phyloP scores from a whole-genome alignment of 1,284 basidiomycete genomes.

The Ceratobasidium sp. region DNA sequence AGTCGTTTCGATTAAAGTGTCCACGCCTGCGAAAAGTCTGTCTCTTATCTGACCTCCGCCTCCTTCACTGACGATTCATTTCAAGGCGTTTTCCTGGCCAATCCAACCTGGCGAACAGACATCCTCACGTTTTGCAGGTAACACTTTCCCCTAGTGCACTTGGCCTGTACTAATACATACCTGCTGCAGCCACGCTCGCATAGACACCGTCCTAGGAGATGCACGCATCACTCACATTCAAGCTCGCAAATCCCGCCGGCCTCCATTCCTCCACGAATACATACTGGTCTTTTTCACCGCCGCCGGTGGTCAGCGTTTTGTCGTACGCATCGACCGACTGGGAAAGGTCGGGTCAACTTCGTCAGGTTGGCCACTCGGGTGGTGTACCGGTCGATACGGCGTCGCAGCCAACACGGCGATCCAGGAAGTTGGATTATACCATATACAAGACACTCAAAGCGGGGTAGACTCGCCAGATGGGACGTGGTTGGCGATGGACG shows the following conservation, averaged over 20 bases:
- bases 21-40: too few relatives aligned
- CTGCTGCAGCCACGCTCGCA: not conserved
- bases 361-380: not conserved
- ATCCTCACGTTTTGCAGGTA: conserved; percentile 31
- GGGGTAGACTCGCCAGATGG: conserved; percentile 13
- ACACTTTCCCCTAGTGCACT: not conserved
- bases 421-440: conserved; percentile 14
- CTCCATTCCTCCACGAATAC: conserved; percentile 27
- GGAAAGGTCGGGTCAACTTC: conserved; percentile 9
- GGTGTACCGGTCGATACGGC: not conserved
- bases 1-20: too few relatives aligned
- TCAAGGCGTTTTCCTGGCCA: conserved; percentile 1
- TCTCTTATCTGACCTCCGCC: too few relatives aligned
- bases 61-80: too few relatives aligned
- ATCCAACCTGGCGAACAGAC: conserved; percentile 7
- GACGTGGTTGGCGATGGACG: conserved; percentile 8
- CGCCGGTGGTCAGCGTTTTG: not conserved
- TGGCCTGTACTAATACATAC: not conserved
- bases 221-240: conserved; percentile 28
- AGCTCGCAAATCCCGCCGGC: conserved; percentile 24
- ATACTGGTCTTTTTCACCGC: conserved; percentile 15
- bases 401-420: not conserved
- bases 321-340: conserved; percentile 13
- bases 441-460: conserved; percentile 10
- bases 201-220: not conserved